phyloP scores from a whole-genome alignment of 164 flowering plant species.

The Vitis vinifera region ASM3070453v1 NC_081818.1:770001-770500 shows the following conservation, averaged over 20 bases:
- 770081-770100: no score
- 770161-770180: neutral
- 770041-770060: no score
- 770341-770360: conserved; percentile 80
- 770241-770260: neutral
- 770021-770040: no score
- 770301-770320: conserved; percentile 65
- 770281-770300: conserved; percentile 43
- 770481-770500: conserved; percentile 42
- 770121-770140: neutral
- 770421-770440: neutral
- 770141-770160: neutral
- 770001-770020: no score
- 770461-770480: neutral
- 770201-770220: neutral
- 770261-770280: neutral
- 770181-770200: neutral
- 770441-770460: neutral
- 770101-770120: neutral
- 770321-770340: conserved; percentile 77
- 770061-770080: no score
- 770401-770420: neutral
- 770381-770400: conserved; percentile 54
- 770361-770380: conserved; percentile 90
- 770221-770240: neutral